Percentiles rank a stretch among this genome's conserved stretches.
These are phyloP conservation scores for Neofusicoccum parvum DNA, from an alignment of 2,329 filamentous ascomycete genomes.

Conservation along the genomic window DNA sequence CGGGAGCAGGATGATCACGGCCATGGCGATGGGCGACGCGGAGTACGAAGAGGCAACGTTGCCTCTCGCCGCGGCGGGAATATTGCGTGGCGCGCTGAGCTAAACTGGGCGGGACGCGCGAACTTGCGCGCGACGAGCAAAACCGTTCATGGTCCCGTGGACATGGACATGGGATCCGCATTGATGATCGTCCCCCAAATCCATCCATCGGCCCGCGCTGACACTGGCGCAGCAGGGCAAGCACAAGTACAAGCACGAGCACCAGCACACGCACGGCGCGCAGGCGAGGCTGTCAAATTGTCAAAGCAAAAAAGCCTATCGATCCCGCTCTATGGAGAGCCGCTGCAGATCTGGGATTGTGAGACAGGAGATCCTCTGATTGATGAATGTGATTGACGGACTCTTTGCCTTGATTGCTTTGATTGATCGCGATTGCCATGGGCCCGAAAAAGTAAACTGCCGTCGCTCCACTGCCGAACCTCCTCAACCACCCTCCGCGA, in stretches of 20 bases:
- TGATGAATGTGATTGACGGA: slow-evolving; percentile 1
- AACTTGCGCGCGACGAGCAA: slow-evolving; percentile 12
- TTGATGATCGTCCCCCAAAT: slow-evolving; percentile 11
- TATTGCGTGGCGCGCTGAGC: slow-evolving; percentile 15
- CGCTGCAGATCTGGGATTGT: slow-evolving; percentile 2
- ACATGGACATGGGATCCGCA: slow-evolving; percentile 19
- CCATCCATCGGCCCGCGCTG: slow-evolving; percentile 12
- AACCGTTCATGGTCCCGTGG: slow-evolving; percentile 18
- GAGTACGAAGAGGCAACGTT: neutral
- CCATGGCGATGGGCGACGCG: neutral
- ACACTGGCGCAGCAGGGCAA: slow-evolving; percentile 11
- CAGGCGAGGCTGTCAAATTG: slow-evolving; percentile 2
- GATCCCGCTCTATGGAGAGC: slow-evolving; percentile 8
- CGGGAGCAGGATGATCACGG: neutral
- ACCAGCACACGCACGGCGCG: neutral
- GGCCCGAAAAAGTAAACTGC: slow-evolving; percentile 12
- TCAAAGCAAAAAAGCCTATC: neutral
- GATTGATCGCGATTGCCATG: slow-evolving; percentile 8
- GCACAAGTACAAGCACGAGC: neutral
- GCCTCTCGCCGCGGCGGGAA: neutral
- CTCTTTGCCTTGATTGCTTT: neutral
- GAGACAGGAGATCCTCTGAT: neutral
- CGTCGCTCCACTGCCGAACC: slow-evolving; percentile 11
- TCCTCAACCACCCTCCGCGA: neutral
- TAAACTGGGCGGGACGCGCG: slow-evolving; percentile 12